phyloP scores from a whole-genome alignment of 352 stramenopile genomes.

The Phytopythium oedochilum region DNA sequence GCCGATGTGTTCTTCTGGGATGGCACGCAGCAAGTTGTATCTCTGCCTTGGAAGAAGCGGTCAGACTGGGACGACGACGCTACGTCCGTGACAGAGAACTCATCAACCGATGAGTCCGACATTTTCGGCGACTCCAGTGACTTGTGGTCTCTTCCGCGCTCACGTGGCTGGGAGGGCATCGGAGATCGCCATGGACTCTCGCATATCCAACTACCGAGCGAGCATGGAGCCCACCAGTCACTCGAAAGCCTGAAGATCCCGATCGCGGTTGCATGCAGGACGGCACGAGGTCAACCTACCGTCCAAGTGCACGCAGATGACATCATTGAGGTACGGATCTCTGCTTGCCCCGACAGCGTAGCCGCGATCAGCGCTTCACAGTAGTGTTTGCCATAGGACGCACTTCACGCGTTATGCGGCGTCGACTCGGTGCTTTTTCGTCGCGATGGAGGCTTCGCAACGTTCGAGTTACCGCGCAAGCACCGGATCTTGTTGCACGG shows the following conservation, averaged over 20 bases:
- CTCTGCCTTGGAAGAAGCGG: slow-evolving; percentile 4
- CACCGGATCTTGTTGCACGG: slow-evolving; percentile 35
- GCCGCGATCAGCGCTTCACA: not conserved
- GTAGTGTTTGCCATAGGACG: slow-evolving; percentile 25
- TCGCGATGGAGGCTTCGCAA: slow-evolving; percentile 26
- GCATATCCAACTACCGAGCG: slow-evolving; percentile 12
- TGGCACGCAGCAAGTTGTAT: slow-evolving; percentile 20
- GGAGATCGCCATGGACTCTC: slow-evolving; percentile 20
- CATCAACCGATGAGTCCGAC: slow-evolving; percentile 19
- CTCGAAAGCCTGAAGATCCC: slow-evolving; percentile 21
- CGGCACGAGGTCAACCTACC: not conserved
- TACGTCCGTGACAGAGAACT: slow-evolving; percentile 28
- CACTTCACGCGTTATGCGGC: slow-evolving; percentile 50
- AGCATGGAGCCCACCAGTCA: slow-evolving; percentile 10
- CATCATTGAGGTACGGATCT: slow-evolving; percentile 42
- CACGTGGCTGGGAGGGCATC: slow-evolving; percentile 41
- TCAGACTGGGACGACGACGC: slow-evolving; percentile 17
- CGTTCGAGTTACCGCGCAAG: slow-evolving; percentile 40
- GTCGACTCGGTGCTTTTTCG: slow-evolving; percentile 60
- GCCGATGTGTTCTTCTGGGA: slow-evolving; percentile 30
- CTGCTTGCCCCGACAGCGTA: not conserved
- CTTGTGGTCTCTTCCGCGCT: slow-evolving; percentile 17
- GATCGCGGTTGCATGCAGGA: slow-evolving; percentile 8
- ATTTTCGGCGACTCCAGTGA: slow-evolving; percentile 18
- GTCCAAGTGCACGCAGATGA: slow-evolving; percentile 55